Evolutionary conservation across 805 yeast genomes (phyloP), one percentile per base, ranked within the genome.

Genomic region (Yarrowia keelungensis): DNA sequence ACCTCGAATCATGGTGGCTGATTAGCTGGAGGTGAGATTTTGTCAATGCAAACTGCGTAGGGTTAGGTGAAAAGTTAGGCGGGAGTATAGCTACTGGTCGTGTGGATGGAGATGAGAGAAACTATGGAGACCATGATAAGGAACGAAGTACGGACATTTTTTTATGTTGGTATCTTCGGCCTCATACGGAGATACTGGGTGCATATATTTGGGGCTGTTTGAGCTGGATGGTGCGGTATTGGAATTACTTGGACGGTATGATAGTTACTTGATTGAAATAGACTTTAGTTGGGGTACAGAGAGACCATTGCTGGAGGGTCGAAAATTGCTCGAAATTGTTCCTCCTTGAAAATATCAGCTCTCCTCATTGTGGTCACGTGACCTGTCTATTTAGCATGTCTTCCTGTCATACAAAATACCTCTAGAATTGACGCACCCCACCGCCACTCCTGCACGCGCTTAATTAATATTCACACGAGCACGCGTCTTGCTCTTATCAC

Each of bases 1-100:
- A 5, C 19, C 45, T 62, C 67, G 56, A 41, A 49, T 62, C 67
- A 62, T 62, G 36, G 62, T 42, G 62, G 14, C 26, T 19, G 67
- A 15, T 15, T 19, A 16, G 19, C 26, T 16, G 36, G 14, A 22
- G 32, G 38, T 41, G 45, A 36, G 36, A 26, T 61, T 46, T 49
- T 46, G 54, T 9, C 36, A 10, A 36, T 62, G 56, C 54, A 47
- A 56, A 56, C 47, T 56, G 62, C 26, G 38, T n/a, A 42, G 62
- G 62, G 16, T 56, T 56, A 42, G 62, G 62, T 47, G 19, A 12
- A 38, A 11, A 38, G 39, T 38, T 9, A 38, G 53, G 53, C 19
- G 39, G 53, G 7, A 26, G 32, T 26, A 26, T 3, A 26, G 32
- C 32, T 26, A 26, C 32, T 26, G 32, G 32, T 26, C 7, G 32